Conservation (phyloP, 2,329 filamentous ascomycete species). For the Stagonosporopsis vannaccii region DNA sequence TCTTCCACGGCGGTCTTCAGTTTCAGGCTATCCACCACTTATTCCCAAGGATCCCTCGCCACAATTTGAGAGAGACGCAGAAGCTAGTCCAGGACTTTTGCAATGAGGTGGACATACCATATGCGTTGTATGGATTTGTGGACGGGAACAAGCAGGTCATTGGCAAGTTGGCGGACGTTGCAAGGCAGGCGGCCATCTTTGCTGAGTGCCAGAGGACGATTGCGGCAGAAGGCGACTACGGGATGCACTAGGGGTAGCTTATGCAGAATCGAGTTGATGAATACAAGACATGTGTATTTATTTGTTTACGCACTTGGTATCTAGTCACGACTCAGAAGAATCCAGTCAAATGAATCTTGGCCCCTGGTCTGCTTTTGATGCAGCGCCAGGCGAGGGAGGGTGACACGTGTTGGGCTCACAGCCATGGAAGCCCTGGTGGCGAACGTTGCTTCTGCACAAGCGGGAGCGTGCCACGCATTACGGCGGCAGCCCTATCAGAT, state of each 20-base stretch:
- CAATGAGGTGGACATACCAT: slow-evolving; percentile 68
- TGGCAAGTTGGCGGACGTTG: slow-evolving; percentile 63
- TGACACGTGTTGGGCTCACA: slow-evolving; percentile 21
- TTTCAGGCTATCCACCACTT: slow-evolving; percentile 77
- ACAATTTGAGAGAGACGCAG: slow-evolving; percentile 70
- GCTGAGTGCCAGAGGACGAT: slow-evolving; percentile 61
- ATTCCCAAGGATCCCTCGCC: slow-evolving; percentile 71
- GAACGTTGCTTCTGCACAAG: slow-evolving; percentile 13
- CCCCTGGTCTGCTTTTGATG: slow-evolving; percentile 9
- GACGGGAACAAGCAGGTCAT: slow-evolving; percentile 68
- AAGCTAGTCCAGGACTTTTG: slow-evolving; percentile 68
- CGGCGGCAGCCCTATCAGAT: slow-evolving; percentile 38
- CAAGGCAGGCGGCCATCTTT: slow-evolving; percentile 67
- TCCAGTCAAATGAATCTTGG: slow-evolving; percentile 7
- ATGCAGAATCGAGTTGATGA: background rate
- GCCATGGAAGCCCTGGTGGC: slow-evolving; percentile 12
- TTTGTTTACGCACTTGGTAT: background rate
- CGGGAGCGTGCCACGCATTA: slow-evolving; percentile 15
- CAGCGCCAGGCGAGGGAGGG: slow-evolving; percentile 10
- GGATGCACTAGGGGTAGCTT: slow-evolving; percentile 28
- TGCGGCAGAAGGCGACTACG: slow-evolving; percentile 43
- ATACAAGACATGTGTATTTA: slow-evolving; percentile 4
- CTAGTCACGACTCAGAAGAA: background rate
- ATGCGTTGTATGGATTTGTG: slow-evolving; percentile 67
- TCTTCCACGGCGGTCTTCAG: slow-evolving; percentile 74